These are phyloP conservation scores for Macadamia integrifolia DNA, from an alignment of 164 flowering plant genomes.

Conservation along the genomic window DNA sequence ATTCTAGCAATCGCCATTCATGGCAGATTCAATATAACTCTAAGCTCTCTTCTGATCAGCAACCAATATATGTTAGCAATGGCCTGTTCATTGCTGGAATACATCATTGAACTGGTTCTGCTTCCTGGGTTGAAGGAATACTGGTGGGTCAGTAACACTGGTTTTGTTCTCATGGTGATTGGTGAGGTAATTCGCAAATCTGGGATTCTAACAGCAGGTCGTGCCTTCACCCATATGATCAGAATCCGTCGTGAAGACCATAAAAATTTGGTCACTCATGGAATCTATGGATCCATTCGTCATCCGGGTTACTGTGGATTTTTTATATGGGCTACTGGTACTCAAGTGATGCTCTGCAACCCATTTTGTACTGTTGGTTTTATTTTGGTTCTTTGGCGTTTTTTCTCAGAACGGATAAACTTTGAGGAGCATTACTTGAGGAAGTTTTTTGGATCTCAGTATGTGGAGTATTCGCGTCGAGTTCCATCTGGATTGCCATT, in stretches of 20 bases:
- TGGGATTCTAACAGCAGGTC: slow-evolving; percentile 81
- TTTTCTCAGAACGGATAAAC: slow-evolving; percentile 68
- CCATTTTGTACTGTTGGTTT: slow-evolving; percentile 70
- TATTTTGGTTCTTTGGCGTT: slow-evolving; percentile 65
- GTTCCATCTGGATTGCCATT: slow-evolving; percentile 93
- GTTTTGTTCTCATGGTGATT: slow-evolving; percentile 60
- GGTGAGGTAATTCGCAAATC: slow-evolving; percentile 79
- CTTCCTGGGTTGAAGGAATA: slow-evolving; percentile 66
- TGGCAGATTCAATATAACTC: slow-evolving; percentile 53
- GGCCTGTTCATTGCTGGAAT: slow-evolving; percentile 60
- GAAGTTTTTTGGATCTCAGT: slow-evolving; percentile 73
- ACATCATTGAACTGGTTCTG: slow-evolving; percentile 42
- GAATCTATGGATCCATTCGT: slow-evolving; percentile 61
- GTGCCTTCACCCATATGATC: slow-evolving; percentile 81
- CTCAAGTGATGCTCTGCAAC: slow-evolving; percentile 88
- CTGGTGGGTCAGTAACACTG: slow-evolving; percentile 73
- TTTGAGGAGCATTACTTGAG: slow-evolving; percentile 80
- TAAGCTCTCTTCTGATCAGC: slow-evolving; percentile 70
- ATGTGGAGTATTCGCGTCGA: slow-evolving; percentile 55
- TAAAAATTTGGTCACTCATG: slow-evolving; percentile 67
- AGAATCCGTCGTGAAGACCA: slow-evolving; percentile 45
- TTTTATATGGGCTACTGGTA: slow-evolving; percentile 82
- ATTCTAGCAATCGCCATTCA: slow-evolving; percentile 51
- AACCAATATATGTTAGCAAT: slow-evolving; percentile 65
- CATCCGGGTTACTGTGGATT: slow-evolving; percentile 93